Conservation (phyloP, 1,139 yeast genomes). For the Geotrichum carabidarum region DNA sequence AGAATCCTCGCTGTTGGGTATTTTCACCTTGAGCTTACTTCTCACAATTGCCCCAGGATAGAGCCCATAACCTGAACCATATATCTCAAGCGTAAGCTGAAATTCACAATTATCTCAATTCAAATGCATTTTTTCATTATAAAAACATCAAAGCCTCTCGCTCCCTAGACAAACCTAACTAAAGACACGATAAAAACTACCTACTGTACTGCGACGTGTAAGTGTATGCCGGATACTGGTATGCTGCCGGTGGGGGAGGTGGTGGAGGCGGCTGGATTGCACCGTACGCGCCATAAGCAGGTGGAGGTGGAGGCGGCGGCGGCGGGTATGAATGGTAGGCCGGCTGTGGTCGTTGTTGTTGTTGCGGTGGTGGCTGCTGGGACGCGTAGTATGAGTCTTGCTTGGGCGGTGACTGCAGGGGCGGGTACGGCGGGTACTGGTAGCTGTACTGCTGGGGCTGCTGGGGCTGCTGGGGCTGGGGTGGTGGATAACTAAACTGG, state of each 20-base stretch:
- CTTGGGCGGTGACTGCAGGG: not conserved
- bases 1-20: too few species aligned
- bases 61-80: too few species aligned
- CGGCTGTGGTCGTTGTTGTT: conserved; percentile 14
- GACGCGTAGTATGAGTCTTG: not conserved
- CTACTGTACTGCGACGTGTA: conserved; percentile 5
- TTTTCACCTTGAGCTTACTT: too few species aligned
- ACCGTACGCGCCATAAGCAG: not conserved
- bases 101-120: too few species aligned
- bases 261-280: conserved; percentile 10
- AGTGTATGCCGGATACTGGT: not conserved
- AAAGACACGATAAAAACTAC: not conserved
- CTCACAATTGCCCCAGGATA: too few species aligned
- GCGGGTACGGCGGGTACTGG: not conserved
- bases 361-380: conserved; percentile 17
- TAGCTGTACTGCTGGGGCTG: not conserved
- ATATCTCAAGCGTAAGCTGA: too few species aligned
- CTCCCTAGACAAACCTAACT: not conserved
- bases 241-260: conserved; percentile 11
- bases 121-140: too few species aligned
- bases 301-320: conserved; percentile 3
- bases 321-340: not conserved
- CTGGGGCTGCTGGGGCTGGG: not conserved
- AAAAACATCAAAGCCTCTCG: too few species aligned
- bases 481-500: not conserved